phyloP scores from a whole-genome alignment of 2,329 filamentous ascomycete genomes.

The Paracoccidioides brasiliensis region DNA sequence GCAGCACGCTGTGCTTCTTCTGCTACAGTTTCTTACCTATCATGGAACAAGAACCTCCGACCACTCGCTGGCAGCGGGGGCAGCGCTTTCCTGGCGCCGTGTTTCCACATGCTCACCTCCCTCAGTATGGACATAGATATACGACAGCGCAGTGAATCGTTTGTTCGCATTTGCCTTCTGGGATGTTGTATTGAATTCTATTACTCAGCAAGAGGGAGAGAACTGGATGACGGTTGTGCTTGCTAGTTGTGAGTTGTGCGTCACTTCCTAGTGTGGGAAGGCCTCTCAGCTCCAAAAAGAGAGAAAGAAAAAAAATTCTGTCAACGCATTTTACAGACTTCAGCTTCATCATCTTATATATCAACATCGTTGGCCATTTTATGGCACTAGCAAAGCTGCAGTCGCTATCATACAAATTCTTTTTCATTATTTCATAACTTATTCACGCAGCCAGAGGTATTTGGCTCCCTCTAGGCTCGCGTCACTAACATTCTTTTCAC shows the following conservation, averaged over 20 bases:
- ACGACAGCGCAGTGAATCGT: no score
- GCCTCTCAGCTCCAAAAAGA: no score
- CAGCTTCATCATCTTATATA: neutral
- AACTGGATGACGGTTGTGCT: neutral
- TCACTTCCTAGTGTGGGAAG: neutral
- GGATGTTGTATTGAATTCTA: neutral
- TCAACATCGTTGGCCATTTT: neutral
- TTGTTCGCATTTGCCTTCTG: neutral
- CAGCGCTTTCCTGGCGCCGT: no score
- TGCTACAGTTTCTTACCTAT: no score
- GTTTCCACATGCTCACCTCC: no score
- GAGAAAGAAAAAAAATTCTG: no score
- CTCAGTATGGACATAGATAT: no score
- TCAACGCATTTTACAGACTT: neutral
- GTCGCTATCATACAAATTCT: neutral
- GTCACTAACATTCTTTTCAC: conserved; percentile 1
- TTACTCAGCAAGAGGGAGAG: neutral
- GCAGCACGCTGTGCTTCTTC: no score
- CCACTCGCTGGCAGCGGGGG: no score
- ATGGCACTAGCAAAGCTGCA: neutral
- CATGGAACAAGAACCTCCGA: no score
- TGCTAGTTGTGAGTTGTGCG: neutral
- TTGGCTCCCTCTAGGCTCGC: neutral
- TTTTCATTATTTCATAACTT: neutral
- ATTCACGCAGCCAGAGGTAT: neutral